Evolutionary conservation across 1,284 basidiomycete species (phyloP).

Genomic region (Ganoderma lingzhi): DNA sequence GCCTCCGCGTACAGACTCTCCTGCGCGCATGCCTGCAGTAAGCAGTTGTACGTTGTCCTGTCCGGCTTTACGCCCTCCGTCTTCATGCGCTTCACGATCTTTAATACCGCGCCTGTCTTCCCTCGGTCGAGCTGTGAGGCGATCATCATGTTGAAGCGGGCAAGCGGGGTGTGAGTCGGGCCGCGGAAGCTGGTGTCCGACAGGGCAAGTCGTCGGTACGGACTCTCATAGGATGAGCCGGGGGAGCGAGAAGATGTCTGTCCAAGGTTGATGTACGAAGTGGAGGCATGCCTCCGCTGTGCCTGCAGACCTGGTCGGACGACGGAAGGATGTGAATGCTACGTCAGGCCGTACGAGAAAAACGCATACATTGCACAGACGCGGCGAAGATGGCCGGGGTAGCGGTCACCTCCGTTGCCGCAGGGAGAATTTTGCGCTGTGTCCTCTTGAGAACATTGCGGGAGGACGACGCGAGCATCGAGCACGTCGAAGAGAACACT

Average conservation of each 20-base stretch:
- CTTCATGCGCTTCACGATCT: conserved; percentile 63
- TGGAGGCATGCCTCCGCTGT: conserved; percentile 33
- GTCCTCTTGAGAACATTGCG: conserved; percentile 44
- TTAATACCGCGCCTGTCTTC: conserved; percentile 8
- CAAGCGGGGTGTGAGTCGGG: conserved; percentile 22
- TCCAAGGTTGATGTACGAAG: conserved; percentile 18
- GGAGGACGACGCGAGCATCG: conserved; percentile 54
- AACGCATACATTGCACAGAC: neutral
- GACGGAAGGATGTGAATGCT: neutral
- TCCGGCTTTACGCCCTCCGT: conserved; percentile 55
- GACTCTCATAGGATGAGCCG: neutral
- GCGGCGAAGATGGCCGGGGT: neutral
- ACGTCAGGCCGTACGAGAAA: neutral
- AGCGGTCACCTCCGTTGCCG: conserved; percentile 14
- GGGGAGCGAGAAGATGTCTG: no score
- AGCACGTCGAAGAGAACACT: conserved; percentile 15
- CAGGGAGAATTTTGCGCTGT: conserved; percentile 20
- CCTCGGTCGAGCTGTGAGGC: conserved; percentile 24
- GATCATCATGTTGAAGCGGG: conserved; percentile 33
- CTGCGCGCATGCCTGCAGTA: conserved; percentile 57
- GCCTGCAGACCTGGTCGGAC: conserved; percentile 17
- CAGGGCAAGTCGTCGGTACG: conserved; percentile 12
- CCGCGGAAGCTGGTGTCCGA: conserved; percentile 22
- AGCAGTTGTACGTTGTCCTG: conserved; percentile 59
- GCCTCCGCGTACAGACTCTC: conserved; percentile 57